Evolutionary conservation across 164 flowering plant species (phyloP).

Genomic region (Amborella trichopoda): DNA sequence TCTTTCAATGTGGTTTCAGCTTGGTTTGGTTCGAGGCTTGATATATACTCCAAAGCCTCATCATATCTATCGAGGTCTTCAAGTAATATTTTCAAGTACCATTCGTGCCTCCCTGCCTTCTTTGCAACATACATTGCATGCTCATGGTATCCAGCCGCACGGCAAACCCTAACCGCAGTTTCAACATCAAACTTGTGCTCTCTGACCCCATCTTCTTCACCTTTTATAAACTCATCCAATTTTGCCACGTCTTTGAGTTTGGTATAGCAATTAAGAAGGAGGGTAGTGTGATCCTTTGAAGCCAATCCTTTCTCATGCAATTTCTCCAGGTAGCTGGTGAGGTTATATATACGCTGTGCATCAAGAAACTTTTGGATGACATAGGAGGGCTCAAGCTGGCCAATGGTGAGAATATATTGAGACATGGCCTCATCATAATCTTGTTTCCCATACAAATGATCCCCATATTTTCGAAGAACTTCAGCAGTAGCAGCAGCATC

Average conservation of each 20-base stretch:
- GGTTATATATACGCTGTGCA: slow-evolving; percentile 94
- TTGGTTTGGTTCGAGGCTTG: slow-evolving; percentile 89
- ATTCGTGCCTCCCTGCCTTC: slow-evolving; percentile 90
- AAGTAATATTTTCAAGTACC: slow-evolving; percentile 92
- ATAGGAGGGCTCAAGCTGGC: slow-evolving; percentile 95
- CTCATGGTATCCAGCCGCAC: slow-evolving; percentile 96
- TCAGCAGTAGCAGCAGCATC: slow-evolving; percentile 99
- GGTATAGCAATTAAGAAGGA: slow-evolving; percentile 88
- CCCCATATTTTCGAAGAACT: slow-evolving; percentile 92
- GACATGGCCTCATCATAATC: slow-evolving; percentile 97
- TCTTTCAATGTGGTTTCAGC: slow-evolving; percentile 88
- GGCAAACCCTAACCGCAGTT: slow-evolving; percentile 95
- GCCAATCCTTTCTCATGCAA: slow-evolving; percentile 94
- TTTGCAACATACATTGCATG: slow-evolving; percentile 99
- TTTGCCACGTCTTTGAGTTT: slow-evolving; percentile 93
- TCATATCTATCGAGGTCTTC: slow-evolving; percentile 87
- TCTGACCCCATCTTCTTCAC: slow-evolving; percentile 69
- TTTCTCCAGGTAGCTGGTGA: slow-evolving; percentile 97
- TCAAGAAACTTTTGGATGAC: slow-evolving; percentile 97
- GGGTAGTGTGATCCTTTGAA: slow-evolving; percentile 95
- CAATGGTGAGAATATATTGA: slow-evolving; percentile 84
- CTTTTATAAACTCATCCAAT: slow-evolving; percentile 68
- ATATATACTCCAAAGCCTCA: slow-evolving; percentile 87
- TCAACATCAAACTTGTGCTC: slow-evolving; percentile 96
- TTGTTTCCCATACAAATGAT: slow-evolving; percentile 87